Evolutionary conservation across 306 rosid genomes (phyloP), one percentile per base, ranked within the genome.

Genomic region (Cicer yamashitae): DNA sequence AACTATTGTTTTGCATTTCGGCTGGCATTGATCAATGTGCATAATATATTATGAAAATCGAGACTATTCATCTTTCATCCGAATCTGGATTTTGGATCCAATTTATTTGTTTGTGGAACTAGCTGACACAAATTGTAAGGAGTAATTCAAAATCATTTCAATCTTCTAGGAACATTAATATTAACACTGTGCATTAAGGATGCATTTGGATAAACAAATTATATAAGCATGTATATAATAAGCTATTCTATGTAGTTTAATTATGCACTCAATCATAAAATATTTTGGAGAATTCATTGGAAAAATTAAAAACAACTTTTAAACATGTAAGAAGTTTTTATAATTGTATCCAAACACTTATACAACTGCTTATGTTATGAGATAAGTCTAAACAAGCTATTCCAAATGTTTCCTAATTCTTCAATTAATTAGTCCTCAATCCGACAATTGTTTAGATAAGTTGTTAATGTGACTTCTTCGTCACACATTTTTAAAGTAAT

Each of bases 81-180:
- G 62, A 52, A 52, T 44, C 69, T 75, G 73, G 65, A 52, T 60
- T 61, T 15, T 20, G 60, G n/a, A 22, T 44, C 64, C 75, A 44
- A 6, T 52, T 30, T 30, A 30, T 30, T 30, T 30, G 37, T 30
- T 30, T 30, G 37, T 30, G 5, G 37, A 30, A 30, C 37, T 30
- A 30, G 37, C 37, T 75, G 15, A 46, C 43, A 47, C 14, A 67
- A 57, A 18, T 47, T 30, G 5, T 41, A 57, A 18, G 40, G 11
- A 38, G 40, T 52, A 74, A 38, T 25, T 46, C 56, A 48, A 67
- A 73, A 65, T 52, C 10, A 10, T 43, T 62, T 20, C 12, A 43
- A 17, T 75, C 7, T 18, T 74, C 54, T 45, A 72, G 56, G 70
- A 50, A 63, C 60, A 5, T 48, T 74, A 60, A 10, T 46, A 57